phyloP scores from a whole-genome alignment of 2,329 filamentous ascomycete genomes.

The Blastomyces parvus region DNA sequence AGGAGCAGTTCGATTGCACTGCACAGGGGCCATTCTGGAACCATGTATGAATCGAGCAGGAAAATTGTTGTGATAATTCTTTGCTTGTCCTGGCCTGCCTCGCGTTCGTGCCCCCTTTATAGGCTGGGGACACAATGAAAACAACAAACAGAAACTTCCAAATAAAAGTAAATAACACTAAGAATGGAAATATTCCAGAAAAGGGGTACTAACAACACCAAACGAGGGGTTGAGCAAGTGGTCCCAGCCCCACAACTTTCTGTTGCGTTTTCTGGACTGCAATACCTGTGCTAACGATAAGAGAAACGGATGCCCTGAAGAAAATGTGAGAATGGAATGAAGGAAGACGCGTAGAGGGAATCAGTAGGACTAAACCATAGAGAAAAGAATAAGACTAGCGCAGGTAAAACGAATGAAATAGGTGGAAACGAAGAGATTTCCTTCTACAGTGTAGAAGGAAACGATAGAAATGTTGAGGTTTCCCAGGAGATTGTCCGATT shows the following conservation, averaged over 20 bases:
- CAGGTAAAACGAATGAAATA: background rate
- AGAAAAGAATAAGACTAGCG: background rate
- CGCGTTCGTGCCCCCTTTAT: background rate
- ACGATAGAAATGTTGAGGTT: background rate
- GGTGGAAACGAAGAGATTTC: background rate
- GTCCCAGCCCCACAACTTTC: background rate
- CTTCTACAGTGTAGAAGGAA: background rate
- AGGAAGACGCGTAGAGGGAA: background rate
- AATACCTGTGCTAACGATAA: background rate
- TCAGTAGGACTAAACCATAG: no score
- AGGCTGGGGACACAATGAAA: background rate
- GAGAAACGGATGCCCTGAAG: background rate
- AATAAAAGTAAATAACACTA: background rate
- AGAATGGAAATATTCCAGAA: background rate
- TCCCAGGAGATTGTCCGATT: background rate
- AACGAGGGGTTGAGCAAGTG: background rate
- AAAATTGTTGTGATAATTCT: background rate
- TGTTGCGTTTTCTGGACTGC: background rate
- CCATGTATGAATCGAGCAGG: background rate
- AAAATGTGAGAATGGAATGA: background rate
- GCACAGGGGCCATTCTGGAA: background rate
- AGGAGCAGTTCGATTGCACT: background rate
- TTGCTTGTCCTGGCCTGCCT: background rate
- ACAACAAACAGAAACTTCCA: background rate
- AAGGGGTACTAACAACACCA: background rate